A percentile compares a stretch with the other conserved stretches of the same genome.
Conservation (phyloP, 2,329 filamentous ascomycete species). For the Cercospora zeae-maydis region DNA sequence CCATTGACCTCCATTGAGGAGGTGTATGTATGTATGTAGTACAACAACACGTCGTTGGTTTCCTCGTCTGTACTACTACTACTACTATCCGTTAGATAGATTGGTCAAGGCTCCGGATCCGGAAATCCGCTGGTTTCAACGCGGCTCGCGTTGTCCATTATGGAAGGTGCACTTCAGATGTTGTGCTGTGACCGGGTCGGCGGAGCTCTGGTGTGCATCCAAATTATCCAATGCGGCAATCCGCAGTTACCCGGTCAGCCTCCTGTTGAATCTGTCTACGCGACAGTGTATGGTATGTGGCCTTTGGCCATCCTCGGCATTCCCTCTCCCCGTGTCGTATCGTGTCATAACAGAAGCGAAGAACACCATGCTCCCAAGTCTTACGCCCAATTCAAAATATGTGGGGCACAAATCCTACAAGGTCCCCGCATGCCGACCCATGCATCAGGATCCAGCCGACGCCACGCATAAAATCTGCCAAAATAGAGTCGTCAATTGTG, state of each 20-base stretch:
- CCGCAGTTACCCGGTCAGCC: not conserved
- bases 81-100: no score
- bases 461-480: not conserved
- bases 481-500: not conserved
- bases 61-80: not conserved
- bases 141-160: not conserved
- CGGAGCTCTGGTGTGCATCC: not conserved
- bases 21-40: no score
- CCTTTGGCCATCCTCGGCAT: not conserved
- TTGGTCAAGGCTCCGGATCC: not conserved
- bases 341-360: constrained; percentile 1
- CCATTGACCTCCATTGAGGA: no score
- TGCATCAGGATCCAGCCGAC: not conserved
- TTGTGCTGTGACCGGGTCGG: not conserved
- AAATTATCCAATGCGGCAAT: not conserved
- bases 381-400: not conserved
- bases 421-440: not conserved
- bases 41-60: no score
- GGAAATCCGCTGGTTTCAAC: not conserved
- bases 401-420: not conserved
- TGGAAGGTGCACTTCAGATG: not conserved
- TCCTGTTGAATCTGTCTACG: not conserved
- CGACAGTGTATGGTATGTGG: not conserved
- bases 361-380: not conserved
- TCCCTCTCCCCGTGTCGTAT: not conserved